Base-by-base conservation (phyloP, 768 basidiomycete genomes). In the Suillus luteus region DNA sequence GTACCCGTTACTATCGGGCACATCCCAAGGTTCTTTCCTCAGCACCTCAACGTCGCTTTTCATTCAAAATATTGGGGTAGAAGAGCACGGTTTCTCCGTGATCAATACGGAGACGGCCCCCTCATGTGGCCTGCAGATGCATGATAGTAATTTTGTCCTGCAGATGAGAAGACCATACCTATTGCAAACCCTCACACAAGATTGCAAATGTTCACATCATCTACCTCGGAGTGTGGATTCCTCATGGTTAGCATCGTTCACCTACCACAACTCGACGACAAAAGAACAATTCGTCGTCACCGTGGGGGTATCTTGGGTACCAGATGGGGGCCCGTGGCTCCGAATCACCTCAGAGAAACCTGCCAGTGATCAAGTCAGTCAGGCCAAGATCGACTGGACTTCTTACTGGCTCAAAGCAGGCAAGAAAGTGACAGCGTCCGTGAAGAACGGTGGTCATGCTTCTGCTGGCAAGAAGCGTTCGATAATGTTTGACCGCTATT, bases 221-320 rank as follows among this genome's bases (percentile, higher is more conserved):
- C 33, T 54, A 11, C 31, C 19, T 11, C 31, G 1, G 17, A n/a
- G 11, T 40, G 17, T 27, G 17, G 22, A 57, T 57, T 57, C 55
- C 9, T 57, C 24, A 5, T 57, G 55, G 55, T 57, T 57, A 40
- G 55, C 55, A 40, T 57, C 55, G 10, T 57, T 57, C 24, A 40
- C 38, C 24, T 57, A 57, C 15, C 55, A 27, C 8, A 40, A 24
- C 24, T 24, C 38, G 17, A 40, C 9, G 2, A 57, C 55, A 9
- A 17, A 17, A 40, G 55, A 57, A 40, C 37, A 57, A 5, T 57
- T 40, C 15, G 15, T 57, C 24, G 55, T 57, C 38, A 40, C 38
- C 11, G 38, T 37, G 5, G 55, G 55, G 38, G 24, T 57, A 24
- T 38, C 38, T 27, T 57, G 55, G 55, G 14, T 40, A 57, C 38